These are phyloP conservation scores for Trametes elegans DNA, from an alignment of 768 basidiomycete species.

Conservation along the genomic window DNA sequence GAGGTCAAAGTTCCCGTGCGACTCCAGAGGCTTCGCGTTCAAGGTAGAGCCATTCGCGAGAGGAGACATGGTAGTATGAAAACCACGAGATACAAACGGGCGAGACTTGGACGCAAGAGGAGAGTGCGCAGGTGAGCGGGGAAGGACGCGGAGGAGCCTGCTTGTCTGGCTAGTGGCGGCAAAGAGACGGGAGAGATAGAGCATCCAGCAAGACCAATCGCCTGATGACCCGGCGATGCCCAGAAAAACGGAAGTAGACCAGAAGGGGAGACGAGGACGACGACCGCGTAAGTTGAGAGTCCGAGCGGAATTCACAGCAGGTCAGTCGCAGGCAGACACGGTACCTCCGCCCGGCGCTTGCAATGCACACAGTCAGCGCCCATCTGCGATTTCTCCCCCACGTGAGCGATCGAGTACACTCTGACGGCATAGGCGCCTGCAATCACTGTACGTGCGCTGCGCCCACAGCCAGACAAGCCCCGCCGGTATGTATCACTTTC, in stretches of 20 bases:
- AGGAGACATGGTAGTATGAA: constrained; percentile 22
- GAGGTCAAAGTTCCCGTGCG: constrained; percentile 80
- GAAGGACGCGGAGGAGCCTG: constrained; percentile 15
- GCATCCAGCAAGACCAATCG: constrained; percentile 15
- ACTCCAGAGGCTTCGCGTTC: neutral
- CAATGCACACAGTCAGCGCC: too few relatives aligned
- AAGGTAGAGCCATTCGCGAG: constrained; percentile 2
- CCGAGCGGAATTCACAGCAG: neutral
- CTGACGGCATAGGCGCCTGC: neutral
- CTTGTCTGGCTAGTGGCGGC: constrained; percentile 14
- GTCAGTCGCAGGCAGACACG: neutral
- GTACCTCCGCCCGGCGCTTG: too few relatives aligned
- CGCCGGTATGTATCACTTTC: too few relatives aligned
- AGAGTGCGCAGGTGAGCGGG: constrained; percentile 4
- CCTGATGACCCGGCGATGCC: constrained; percentile 1
- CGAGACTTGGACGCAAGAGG: constrained; percentile 4
- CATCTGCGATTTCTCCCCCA: constrained; percentile 5
- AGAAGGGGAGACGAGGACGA: neutral
- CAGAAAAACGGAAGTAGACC: neutral
- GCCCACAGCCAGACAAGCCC: too few relatives aligned
- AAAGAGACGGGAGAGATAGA: constrained; percentile 17
- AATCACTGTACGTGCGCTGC: too few relatives aligned
- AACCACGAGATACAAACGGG: neutral
- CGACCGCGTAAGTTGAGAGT: neutral
- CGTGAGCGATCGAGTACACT: constrained; percentile 6